Evolutionary conservation across 371 early-diverging fungal genomes (phyloP).

Genomic region (Mortierella polycephala): DNA sequence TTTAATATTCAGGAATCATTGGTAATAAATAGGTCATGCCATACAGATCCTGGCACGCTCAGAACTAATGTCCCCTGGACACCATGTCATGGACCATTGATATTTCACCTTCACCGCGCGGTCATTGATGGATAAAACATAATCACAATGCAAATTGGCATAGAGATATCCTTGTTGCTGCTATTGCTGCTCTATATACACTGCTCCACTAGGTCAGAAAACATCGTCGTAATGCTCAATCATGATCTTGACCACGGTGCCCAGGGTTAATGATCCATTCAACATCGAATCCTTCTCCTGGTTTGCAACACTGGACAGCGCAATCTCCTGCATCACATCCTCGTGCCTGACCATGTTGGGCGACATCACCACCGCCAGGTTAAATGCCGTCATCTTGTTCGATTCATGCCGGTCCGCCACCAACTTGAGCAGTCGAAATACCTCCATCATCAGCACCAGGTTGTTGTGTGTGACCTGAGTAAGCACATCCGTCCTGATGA

Average conservation of each 20-base stretch:
- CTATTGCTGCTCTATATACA: constrained; percentile 2
- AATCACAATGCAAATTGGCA: too few relatives aligned
- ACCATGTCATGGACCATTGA: too few relatives aligned
- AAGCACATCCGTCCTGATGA: constrained; percentile 60
- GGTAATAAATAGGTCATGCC: too few relatives aligned
- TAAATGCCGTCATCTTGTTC: constrained; percentile 87
- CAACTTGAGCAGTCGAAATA: constrained; percentile 70
- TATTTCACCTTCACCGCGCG: too few relatives aligned
- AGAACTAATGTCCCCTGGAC: too few relatives aligned
- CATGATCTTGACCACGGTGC: constrained; percentile 41
- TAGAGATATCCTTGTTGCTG: neutral
- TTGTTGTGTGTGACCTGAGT: constrained; percentile 55
- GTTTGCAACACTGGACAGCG: constrained; percentile 37
- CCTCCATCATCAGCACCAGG: constrained; percentile 64
- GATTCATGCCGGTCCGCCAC: constrained; percentile 66
- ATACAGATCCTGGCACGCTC: too few relatives aligned
- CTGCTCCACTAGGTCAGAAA: constrained; percentile 10
- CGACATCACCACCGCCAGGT: constrained; percentile 88
- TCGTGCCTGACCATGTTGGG: constrained; percentile 85
- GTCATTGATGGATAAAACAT: too few relatives aligned
- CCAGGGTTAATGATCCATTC: constrained; percentile 29
- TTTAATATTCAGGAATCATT: too few relatives aligned
- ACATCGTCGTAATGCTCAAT: constrained; percentile 42
- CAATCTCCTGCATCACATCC: constrained; percentile 68
- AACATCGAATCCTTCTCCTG: constrained; percentile 10